Conservation (phyloP, 345 rosid genomes). For the Clarkia xantiana region DNA sequence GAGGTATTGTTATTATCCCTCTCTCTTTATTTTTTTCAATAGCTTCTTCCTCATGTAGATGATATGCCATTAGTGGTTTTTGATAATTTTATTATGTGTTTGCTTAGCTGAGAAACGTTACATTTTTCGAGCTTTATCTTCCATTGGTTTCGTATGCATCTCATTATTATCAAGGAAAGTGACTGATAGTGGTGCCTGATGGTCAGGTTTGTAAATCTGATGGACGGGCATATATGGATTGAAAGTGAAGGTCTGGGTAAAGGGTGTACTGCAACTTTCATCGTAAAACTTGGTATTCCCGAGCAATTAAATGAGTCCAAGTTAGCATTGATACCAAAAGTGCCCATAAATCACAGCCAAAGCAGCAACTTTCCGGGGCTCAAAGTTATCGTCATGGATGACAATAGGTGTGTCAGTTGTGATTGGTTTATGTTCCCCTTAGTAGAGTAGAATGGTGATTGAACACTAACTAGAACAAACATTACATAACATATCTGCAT, state of each 20-base stretch:
- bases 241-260: conserved; percentile 94
- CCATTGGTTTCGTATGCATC: too few relatives aligned
- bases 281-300: conserved; percentile 62
- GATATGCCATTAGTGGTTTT: too few relatives aligned
- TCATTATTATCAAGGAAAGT: background rate
- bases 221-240: conserved; percentile 95
- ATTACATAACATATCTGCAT: background rate
- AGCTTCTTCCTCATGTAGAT: background rate
- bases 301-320: conserved; percentile 40
- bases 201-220: conserved; percentile 85
- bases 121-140: too few relatives aligned
- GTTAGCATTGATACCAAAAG: conserved; percentile 22
- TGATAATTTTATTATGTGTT: too few relatives aligned
- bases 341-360: conserved; percentile 32
- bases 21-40: conserved; percentile 4
- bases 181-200: conserved; percentile 3
- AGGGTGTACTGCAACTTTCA: conserved; percentile 76
- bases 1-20: conserved; percentile 42
- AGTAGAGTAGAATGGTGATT: background rate
- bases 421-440: conserved; percentile 7
- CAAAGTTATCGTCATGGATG: conserved; percentile 90
- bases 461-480: background rate
- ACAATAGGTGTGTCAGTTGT: conserved; percentile 49
- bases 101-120: too few relatives aligned
- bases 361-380: conserved; percentile 54